Base-by-base conservation (phyloP, 1,284 basidiomycete genomes). In the Cutaneotrichosporon sp. region DNA sequence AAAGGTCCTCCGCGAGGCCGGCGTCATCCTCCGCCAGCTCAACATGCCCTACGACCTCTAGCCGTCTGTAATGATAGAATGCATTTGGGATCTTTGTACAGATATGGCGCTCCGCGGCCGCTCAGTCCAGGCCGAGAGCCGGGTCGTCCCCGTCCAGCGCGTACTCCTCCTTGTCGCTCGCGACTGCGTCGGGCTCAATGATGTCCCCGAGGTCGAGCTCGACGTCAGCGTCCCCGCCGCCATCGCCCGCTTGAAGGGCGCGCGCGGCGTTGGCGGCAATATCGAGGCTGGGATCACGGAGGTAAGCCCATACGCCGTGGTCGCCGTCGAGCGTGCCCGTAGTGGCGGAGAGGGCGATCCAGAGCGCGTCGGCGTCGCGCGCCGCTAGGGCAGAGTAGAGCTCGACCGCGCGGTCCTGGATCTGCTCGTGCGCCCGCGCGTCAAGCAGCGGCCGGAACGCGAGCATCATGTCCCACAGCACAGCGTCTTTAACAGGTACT, bases 301-400 rank as follows among this genome's bases (percentile, higher is more conserved):
- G 54, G 46, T 68, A 69, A 4, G 37, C 56, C 65, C 70, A 68
- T 20, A 63, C 51, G 1, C 57, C 60, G 30, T 30, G 26, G 26
- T 60, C 55, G 1, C 49, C 33, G 13, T 35, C 15, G 8, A 23
- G 26, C 5, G 13, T 22, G 5, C 54, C 46, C 10, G 17, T 9
- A 0, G 85, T 87, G 9, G 80, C 81, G 23, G 70, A 74, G 49
- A 94, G 74, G 8, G 79, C 83, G 36, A 92, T 69, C 90, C 90
- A 94, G 4, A 92, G 83, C 1, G 83, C 81, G 73, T 94, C 91
- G 38, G 79, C 80, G 63, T 93, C 88, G 15, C 81, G 77, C 56
- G 65, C 69, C 21, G 75, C 78, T 36, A 90, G 77, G 17, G 80
- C 80, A 4, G 67, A 56, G 68, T 88, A 94, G 49, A 94, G 69